Evolutionary conservation across 768 basidiomycete species (phyloP), one percentile per base, ranked within the genome.

Genomic region (Boletus rex-veris): DNA sequence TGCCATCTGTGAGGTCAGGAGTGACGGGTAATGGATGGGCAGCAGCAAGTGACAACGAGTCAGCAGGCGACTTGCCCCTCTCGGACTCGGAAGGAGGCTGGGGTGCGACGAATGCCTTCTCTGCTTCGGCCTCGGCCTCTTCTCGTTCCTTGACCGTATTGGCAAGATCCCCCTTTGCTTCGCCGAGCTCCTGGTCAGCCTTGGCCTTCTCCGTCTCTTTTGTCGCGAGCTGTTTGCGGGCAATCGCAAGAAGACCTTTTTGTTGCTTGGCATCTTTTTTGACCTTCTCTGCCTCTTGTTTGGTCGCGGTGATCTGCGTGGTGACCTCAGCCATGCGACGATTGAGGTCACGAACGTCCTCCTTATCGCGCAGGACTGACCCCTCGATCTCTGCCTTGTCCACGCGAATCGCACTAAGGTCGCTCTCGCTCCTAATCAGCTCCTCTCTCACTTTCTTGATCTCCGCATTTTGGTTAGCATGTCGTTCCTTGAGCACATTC

Each of bases 261-360:
- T 98, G 95, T 66, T 97, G 92, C 69, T 96, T 88, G 2, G 90
- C 92, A 48, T 98, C 95, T 73, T 91, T 98, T 76, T 85, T 94
- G 38, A 81, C 69, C 74, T 90, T 94, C 70, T 98, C 97, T 19
- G 93, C 74, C 56, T 90, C 85, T 11, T 72, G 75, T 69, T 89
- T 94, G 48, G 86, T 68, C 11, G 74, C 65, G 43, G 88, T 82
- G 35, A 85, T 85, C 69, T 93, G 84, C 56, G 85, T 80, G 8
- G 84, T 82, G 15, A 83, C 81, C 62, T 93, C 92, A 12, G 83
- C 77, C 88, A 98, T 90, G 67, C 81, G 83, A 62, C 84, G 82
- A 64, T 97, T 86, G 57, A 98, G 72, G 39, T 86, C 90, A 39
- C 96, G 78, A 5, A 90, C 84, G 56, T 98, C 97, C 69, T 99